phyloP scores from a whole-genome alignment of 75 land plant genomes.

The Cunninghamia lanceolata region DNA sequence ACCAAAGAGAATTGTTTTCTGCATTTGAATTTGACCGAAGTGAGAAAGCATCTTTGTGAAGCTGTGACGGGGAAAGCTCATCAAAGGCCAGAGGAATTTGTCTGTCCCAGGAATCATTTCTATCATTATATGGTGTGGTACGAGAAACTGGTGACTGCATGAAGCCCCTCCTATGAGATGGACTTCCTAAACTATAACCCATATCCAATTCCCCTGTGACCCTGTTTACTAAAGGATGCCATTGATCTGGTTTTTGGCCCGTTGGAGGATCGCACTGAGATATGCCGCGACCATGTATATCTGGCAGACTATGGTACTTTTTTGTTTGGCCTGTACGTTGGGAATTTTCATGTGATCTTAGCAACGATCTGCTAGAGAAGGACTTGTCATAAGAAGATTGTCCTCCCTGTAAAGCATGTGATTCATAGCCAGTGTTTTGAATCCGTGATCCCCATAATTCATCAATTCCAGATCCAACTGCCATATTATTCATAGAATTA shows the following conservation, averaged over 20 bases:
- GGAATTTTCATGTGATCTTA: slow-evolving; percentile 20
- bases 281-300: slow-evolving; percentile 39
- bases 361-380: slow-evolving; percentile 13
- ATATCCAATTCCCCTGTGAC: slow-evolving; percentile 45
- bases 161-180: slow-evolving; percentile 15
- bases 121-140: slow-evolving; percentile 10
- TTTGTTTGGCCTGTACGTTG: slow-evolving; percentile 28
- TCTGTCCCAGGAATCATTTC: slow-evolving; percentile 15
- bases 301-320: slow-evolving; percentile 69
- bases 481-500: slow-evolving; percentile 19
- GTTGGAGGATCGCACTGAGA: slow-evolving; percentile 27
- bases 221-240: slow-evolving; percentile 43
- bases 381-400: slow-evolving; percentile 27
- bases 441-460: slow-evolving; percentile 19
- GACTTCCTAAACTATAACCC: slow-evolving; percentile 17
- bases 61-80: slow-evolving; percentile 73
- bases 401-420: slow-evolving; percentile 22
- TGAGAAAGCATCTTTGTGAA: slow-evolving; percentile 55
- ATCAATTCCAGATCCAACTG: slow-evolving; percentile 22
- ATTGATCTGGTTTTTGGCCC: slow-evolving; percentile 23
- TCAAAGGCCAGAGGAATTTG: slow-evolving; percentile 60
- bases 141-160: slow-evolving; percentile 31
- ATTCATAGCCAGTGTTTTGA: slow-evolving; percentile 28
- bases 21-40: slow-evolving; percentile 32
- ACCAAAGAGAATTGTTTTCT: slow-evolving; percentile 84